These are phyloP conservation scores for Comarum palustre DNA, from an alignment of 306 rosid genomes.

Conservation along the genomic window DNA sequence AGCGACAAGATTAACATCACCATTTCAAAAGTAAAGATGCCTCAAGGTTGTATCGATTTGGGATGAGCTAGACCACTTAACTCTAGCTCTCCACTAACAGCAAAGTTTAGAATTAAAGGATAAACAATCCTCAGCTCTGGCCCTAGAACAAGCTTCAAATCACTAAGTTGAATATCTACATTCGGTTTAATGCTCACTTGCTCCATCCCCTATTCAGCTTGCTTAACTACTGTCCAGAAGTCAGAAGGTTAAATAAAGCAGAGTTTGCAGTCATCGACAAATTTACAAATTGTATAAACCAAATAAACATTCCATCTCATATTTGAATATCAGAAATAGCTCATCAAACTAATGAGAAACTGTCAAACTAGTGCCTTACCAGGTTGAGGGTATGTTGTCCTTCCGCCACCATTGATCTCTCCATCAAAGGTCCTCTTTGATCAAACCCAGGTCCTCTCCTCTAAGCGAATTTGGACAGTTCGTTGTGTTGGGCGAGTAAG, in stretches of 20 bases:
- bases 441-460: too few relatives aligned
- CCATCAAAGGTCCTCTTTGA: too few relatives aligned
- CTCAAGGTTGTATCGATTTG: conserved; percentile 73
- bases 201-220: conserved; percentile 56
- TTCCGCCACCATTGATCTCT: not conserved
- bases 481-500: too few relatives aligned
- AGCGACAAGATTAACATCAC: conserved; percentile 92
- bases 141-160: conserved; percentile 83
- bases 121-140: conserved; percentile 87
- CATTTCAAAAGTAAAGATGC: conserved; percentile 74
- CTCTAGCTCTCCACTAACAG: conserved; percentile 88
- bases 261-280: conserved; percentile 6
- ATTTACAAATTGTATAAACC: not conserved
- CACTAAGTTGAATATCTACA: conserved; percentile 61
- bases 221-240: conserved; percentile 37
- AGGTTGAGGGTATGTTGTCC: conserved; percentile 46
- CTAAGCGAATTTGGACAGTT: too few relatives aligned
- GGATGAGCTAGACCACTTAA: conserved; percentile 79
- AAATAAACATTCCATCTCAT: not conserved
- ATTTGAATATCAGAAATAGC: not conserved
- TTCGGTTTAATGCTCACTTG: conserved; percentile 56
- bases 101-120: conserved; percentile 78
- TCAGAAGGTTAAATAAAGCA: conserved; percentile 4
- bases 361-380: conserved; percentile 43
- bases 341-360: conserved; percentile 18